These are phyloP conservation scores for Fusarium avenaceum DNA, from an alignment of 2,329 filamentous ascomycete genomes.

Conservation along the genomic window DNA sequence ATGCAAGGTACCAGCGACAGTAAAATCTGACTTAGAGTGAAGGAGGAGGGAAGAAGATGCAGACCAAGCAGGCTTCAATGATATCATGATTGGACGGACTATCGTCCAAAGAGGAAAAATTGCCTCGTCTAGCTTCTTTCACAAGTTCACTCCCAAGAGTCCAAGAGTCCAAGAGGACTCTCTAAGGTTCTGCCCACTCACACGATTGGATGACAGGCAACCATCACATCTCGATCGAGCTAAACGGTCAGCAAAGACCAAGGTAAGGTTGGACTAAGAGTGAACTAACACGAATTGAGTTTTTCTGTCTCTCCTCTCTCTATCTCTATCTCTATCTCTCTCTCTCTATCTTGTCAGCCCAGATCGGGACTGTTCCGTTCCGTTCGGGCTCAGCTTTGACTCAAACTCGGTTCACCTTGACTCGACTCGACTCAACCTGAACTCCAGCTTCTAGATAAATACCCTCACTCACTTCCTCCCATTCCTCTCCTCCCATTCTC, in stretches of 20 bases:
- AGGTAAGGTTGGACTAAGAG: slow-evolving; percentile 3
- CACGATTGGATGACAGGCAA: neutral
- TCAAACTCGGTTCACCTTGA: neutral
- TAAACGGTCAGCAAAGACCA: neutral
- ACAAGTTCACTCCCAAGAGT: neutral
- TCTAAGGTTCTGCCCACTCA: slow-evolving; percentile 4
- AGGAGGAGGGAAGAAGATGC: too few relatives aligned
- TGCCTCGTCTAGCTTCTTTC: slow-evolving; percentile 25
- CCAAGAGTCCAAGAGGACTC: neutral
- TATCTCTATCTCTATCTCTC: neutral
- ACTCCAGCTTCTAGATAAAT: slow-evolving; percentile 28
- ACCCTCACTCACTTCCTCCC: slow-evolving; percentile 27
- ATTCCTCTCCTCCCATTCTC: too few relatives aligned
- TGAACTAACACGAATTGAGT: slow-evolving; percentile 10
- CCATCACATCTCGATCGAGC: too few relatives aligned
- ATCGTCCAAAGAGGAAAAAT: slow-evolving; percentile 25
- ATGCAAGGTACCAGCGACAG: slow-evolving; percentile 20
- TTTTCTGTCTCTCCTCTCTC: neutral
- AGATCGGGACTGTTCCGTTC: too few relatives aligned
- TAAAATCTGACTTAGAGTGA: neutral
- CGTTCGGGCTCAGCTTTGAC: too few relatives aligned
- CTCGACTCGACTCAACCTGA: neutral
- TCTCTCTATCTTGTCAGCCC: slow-evolving; percentile 3
- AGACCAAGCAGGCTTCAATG: slow-evolving; percentile 13
- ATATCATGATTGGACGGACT: slow-evolving; percentile 37